Conservation (phyloP, 257 asterid genomes). For the Capsicum rhomboideum region DNA sequence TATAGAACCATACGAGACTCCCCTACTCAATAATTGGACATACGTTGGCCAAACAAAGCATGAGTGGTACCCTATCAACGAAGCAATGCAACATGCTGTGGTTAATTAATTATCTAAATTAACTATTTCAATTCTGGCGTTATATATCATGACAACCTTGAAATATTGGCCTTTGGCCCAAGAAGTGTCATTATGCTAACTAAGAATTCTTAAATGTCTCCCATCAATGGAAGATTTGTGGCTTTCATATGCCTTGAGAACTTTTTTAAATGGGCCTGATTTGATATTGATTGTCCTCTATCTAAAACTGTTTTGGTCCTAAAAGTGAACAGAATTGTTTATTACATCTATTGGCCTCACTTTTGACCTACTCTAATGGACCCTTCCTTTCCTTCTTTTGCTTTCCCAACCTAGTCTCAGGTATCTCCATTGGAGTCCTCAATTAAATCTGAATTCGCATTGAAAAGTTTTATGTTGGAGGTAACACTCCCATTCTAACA, state of each 20-base stretch:
- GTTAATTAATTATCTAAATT: neutral
- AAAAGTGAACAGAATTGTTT: neutral
- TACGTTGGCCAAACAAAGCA: neutral
- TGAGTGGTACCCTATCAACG: neutral
- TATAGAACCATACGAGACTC: neutral
- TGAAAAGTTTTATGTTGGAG: no score
- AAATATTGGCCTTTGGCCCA: neutral
- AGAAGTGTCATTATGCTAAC: neutral
- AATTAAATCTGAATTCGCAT: no score
- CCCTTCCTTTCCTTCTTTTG: neutral
- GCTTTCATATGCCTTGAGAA: constrained; percentile 12
- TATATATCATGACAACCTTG: neutral
- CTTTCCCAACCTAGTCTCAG: no score
- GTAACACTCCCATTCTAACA: no score
- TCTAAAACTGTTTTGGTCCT: constrained; percentile 1
- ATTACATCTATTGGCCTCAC: constrained; percentile 9
- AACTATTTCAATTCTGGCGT: constrained; percentile 2
- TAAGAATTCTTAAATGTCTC: neutral
- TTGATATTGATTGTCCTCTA: neutral
- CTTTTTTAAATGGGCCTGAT: constrained; percentile 15
- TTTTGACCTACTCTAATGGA: constrained; percentile 25
- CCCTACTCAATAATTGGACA: neutral
- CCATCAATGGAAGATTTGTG: constrained; percentile 11
- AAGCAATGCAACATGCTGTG: neutral
- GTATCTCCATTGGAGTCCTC: no score